Evolutionary conservation across 1,284 basidiomycete genomes (phyloP).

Genomic region (Thelephora terrestris): DNA sequence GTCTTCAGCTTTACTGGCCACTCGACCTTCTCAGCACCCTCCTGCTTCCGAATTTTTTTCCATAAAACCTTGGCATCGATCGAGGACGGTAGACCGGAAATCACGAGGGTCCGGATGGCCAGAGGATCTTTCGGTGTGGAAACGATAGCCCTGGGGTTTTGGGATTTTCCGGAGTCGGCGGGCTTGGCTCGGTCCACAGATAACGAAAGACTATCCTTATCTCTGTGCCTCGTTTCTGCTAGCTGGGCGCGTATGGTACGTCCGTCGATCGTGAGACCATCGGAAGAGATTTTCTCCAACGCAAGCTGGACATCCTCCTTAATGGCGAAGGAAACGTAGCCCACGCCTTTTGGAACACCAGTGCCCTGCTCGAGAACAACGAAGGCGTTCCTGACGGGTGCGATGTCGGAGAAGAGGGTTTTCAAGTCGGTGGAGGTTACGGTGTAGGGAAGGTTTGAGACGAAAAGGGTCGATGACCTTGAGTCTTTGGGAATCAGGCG

Average conservation of each 20-base stretch:
- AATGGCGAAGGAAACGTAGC: conserved; percentile 91
- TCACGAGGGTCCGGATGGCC: conserved; percentile 72
- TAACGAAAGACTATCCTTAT: too few relatives aligned
- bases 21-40: conserved; percentile 61
- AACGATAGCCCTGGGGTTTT: conserved; percentile 17
- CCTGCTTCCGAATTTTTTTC: conserved; percentile 81
- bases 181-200: conserved; percentile 23
- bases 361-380: conserved; percentile 78
- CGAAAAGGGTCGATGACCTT: conserved; percentile 59
- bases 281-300: conserved; percentile 47
- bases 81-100: conserved; percentile 63
- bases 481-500: not conserved
- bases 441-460: conserved; percentile 80
- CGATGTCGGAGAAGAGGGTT: conserved; percentile 92
- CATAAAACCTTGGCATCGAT: conserved; percentile 71
- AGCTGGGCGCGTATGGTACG: conserved; percentile 68
- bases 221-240: conserved; percentile 56
- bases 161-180: conserved; percentile 21
- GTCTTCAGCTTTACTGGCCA: conserved; percentile 49
- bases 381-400: conserved; percentile 90
- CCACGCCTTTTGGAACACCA: conserved; percentile 91
- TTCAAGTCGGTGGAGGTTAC: conserved; percentile 87
- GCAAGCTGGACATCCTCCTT: conserved; percentile 82
- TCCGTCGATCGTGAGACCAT: conserved; percentile 49
- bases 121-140: conserved; percentile 49